phyloP scores from a whole-genome alignment of 1,139 yeast genomes.

The Scheffersomyces insectosa region DNA sequence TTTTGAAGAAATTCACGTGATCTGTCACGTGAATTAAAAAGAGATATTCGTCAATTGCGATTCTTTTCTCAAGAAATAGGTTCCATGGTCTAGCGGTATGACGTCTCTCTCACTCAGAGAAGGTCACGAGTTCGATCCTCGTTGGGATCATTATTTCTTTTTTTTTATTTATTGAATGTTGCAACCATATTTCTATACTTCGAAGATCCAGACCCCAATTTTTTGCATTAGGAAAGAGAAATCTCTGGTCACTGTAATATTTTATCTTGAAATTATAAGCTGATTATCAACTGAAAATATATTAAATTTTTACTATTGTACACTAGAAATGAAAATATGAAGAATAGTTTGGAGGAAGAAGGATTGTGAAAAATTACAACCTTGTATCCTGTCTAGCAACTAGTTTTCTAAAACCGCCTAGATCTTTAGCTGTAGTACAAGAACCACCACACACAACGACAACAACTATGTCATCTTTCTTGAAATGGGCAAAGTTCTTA shows the following conservation, averaged over 20 bases:
- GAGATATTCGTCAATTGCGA: too few relatives aligned
- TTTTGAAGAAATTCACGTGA: too few relatives aligned
- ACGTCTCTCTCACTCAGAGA: conserved; percentile 42
- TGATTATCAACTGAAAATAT: too few relatives aligned
- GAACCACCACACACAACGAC: conserved; percentile 70
- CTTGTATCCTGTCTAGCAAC: conserved; percentile 14
- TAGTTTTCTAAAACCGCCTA: conserved; percentile 12
- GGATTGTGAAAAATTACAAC: conserved; percentile 6
- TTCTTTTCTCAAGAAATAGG: conserved; percentile 11
- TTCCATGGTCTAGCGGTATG: conserved; percentile 44
- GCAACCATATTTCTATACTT: neutral
- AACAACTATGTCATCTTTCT: conserved; percentile 51
- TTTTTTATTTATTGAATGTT: conserved; percentile 1
- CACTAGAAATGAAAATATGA: too few relatives aligned
- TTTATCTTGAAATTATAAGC: too few relatives aligned
- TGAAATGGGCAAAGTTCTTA: conserved; percentile 30
- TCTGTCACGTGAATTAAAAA: too few relatives aligned
- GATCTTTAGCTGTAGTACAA: conserved; percentile 28
- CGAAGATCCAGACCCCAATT: too few relatives aligned
- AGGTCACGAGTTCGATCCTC: conserved; percentile 47
- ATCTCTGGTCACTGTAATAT: too few relatives aligned
- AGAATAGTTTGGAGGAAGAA: too few relatives aligned
- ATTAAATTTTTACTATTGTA: too few relatives aligned
- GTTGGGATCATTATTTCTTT: conserved; percentile 30
- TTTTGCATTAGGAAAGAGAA: too few relatives aligned